phyloP scores from a whole-genome alignment of 768 basidiomycete species.

The Dacryopinax primogenitus region DNA sequence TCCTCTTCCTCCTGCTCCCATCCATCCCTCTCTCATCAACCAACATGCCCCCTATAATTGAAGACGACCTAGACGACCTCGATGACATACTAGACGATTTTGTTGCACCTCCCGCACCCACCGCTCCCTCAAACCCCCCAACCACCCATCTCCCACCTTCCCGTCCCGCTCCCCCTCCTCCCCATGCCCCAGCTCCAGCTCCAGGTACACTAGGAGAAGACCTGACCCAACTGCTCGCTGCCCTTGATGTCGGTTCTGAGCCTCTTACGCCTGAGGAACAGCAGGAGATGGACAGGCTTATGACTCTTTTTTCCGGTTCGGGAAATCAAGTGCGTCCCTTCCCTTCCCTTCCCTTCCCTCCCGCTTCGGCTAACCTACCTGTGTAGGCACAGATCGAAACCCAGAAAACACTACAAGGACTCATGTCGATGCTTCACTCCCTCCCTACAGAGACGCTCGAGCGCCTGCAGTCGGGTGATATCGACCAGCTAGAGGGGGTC shows the following conservation, averaged over 20 bases:
- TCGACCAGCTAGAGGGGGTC: no score
- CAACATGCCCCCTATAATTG: not conserved
- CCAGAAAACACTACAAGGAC: no score
- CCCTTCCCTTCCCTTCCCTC: not conserved
- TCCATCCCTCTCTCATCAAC: not conserved
- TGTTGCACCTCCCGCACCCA: not conserved
- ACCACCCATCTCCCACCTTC: not conserved
- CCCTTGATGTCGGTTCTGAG: not conserved
- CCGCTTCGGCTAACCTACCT: not conserved
- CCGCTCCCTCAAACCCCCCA: not conserved
- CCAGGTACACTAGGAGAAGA: not conserved
- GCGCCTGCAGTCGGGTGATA: no score
- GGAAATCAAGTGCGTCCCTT: not conserved
- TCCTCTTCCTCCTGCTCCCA: no score
- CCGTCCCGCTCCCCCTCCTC: not conserved
- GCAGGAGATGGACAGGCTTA: not conserved
- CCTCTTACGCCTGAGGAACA: not conserved
- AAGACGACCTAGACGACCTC: slow-evolving; percentile 12
- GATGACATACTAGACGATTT: slow-evolving; percentile 15
- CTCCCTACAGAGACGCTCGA: no score
- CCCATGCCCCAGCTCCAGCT: not conserved
- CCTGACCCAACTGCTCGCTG: not conserved
- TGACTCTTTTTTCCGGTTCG: not conserved
- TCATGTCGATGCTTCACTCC: not conserved
- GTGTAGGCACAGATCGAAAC: no score